Conservation (phyloP, 257 asterid species). For the Capsicum chinense region DNA sequence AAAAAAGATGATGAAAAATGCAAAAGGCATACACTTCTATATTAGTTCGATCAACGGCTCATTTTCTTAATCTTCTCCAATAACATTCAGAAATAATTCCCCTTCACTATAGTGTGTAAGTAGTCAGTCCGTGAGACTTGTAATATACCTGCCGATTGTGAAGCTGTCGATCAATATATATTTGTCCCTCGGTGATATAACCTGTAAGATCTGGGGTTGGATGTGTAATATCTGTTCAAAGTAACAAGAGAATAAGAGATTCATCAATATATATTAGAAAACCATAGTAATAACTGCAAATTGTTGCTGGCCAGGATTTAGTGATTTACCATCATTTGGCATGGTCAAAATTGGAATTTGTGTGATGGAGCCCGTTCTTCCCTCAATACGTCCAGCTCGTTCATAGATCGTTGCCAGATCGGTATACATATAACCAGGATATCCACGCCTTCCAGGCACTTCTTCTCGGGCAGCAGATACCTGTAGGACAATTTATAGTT, state of each 20-base stretch:
- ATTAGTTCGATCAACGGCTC: background rate
- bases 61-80: background rate
- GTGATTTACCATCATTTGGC: constrained; percentile 90
- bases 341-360: constrained; percentile 96
- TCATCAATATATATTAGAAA: constrained; percentile 18
- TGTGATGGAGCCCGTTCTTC: constrained; percentile 94
- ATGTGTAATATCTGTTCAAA: constrained; percentile 90
- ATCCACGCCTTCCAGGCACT: constrained; percentile 98
- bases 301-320: constrained; percentile 18
- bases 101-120: background rate
- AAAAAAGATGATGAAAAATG: background rate
- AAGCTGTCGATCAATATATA: constrained; percentile 96
- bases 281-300: background rate
- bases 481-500: constrained; percentile 43
- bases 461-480: constrained; percentile 99
- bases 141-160: constrained; percentile 52
- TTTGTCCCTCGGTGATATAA: constrained; percentile 98
- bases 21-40: background rate
- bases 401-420: constrained; percentile 97
- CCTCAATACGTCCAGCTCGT: constrained; percentile 99
- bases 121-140: background rate
- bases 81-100: background rate
- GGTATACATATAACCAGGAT: constrained; percentile 96
- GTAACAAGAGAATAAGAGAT: constrained; percentile 28
- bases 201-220: constrained; percentile 99